Evolutionary conservation across 176 grass and related monocot species (phyloP).

Genomic region (Phyllostachys edulis): DNA sequence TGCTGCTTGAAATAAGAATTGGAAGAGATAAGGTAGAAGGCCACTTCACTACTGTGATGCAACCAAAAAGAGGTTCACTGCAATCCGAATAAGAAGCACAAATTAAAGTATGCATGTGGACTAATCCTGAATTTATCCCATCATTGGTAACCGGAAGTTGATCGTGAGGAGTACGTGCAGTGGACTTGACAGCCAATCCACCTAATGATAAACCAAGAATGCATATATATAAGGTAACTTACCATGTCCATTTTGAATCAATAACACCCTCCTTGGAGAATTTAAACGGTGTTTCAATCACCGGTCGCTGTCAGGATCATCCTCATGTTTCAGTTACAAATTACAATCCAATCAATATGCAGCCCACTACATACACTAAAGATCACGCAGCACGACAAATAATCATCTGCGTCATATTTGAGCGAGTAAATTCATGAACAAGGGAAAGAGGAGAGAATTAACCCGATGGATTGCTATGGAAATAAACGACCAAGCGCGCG

Average conservation of each 20-base stretch:
- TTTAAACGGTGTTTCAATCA: not conserved
- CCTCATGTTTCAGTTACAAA: not conserved
- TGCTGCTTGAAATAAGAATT: not conserved
- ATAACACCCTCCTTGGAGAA: not conserved
- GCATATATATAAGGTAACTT: not conserved
- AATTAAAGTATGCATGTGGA: not conserved
- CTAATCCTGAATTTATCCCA: not conserved
- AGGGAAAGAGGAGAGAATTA: not conserved
- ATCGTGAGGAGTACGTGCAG: not conserved
- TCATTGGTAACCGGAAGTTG: not conserved
- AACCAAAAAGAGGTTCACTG: not conserved
- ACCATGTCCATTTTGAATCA: too few species aligned
- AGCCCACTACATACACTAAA: not conserved
- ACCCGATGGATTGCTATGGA: too few species aligned
- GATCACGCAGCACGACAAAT: not conserved
- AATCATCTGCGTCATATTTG: not conserved
- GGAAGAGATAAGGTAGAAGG: not conserved
- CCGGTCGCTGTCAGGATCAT: not conserved
- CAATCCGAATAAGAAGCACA: not conserved
- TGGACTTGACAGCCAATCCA: not conserved
- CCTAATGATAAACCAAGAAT: not conserved
- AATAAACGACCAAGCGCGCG: too few species aligned
- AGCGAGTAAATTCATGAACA: not conserved
- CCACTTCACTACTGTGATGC: not conserved
- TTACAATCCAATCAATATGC: not conserved